phyloP scores from a whole-genome alignment of 140 eudicot genomes.

The Flaveria floridana region DNA sequence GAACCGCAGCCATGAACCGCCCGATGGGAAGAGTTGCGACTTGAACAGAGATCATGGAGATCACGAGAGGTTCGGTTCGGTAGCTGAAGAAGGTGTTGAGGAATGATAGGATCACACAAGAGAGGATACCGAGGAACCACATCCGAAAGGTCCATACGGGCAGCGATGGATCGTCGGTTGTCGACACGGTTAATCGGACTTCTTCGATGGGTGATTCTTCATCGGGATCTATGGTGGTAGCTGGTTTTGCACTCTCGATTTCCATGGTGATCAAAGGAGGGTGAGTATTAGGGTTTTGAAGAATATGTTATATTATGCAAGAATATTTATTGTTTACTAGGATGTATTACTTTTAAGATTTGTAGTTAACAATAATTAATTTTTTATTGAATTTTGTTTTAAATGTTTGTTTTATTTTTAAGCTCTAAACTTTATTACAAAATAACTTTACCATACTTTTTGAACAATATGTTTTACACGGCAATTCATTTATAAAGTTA shows the following conservation, averaged over 20 bases:
- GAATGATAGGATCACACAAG: slow-evolving; percentile 53
- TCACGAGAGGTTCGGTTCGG: slow-evolving; percentile 46
- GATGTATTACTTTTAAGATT: no score
- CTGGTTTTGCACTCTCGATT: slow-evolving; percentile 18
- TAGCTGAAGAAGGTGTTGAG: slow-evolving; percentile 59
- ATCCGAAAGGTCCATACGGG: slow-evolving; percentile 81
- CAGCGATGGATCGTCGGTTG: slow-evolving; percentile 47
- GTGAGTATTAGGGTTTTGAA: slow-evolving; percentile 24
- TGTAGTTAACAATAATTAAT: no score
- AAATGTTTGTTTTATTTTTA: no score
- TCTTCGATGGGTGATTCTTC: slow-evolving; percentile 47
- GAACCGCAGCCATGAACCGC: slow-evolving; percentile 52
- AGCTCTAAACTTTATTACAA: no score
- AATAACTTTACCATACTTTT: no score
- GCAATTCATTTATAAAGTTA: no score
- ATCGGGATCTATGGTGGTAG: slow-evolving; percentile 1
- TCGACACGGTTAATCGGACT: slow-evolving; percentile 57
- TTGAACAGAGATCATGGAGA: slow-evolving; percentile 53
- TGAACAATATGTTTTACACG: no score
- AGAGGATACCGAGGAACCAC: slow-evolving; percentile 62
- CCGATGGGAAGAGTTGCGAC: slow-evolving; percentile 70
- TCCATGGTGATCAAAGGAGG: slow-evolving; percentile 11
- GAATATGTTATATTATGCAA: not conserved
- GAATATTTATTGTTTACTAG: not conserved
- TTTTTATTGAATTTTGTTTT: no score